Base-by-base conservation (phyloP, 768 basidiomycete genomes). In the Hortiboletus campestris region DNA sequence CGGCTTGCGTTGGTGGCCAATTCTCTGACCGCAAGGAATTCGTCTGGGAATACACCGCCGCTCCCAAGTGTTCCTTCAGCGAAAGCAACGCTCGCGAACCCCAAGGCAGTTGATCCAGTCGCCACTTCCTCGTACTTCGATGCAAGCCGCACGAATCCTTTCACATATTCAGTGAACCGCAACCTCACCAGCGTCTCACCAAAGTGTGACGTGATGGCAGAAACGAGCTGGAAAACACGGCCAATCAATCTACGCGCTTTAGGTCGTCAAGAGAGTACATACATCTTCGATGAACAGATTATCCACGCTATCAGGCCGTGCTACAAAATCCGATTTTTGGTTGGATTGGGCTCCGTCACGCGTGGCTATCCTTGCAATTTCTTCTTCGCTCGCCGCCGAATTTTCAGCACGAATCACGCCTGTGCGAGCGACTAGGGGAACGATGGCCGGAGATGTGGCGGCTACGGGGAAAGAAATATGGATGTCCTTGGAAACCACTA, bases 281-380 rank as follows among this genome's bases (percentile, higher is more conserved):
- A 96, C 95, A 64, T 98, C 96, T 49, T 98, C 95, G 60, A 98
- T 91, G 73, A 98, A 98, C 16, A 88, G 60, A 64, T 86, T 91
- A 62, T 98, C 95, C 7, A 83, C 75, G 50, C 74, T 81, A 60
- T 89, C 86, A 17, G 77, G 64, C 55, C 83, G 89, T 45, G 78
- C 78, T 8, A 75, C 66, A 47, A 78, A 80, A 55, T 88, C 86
- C 11, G 75, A 74, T 63, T 80, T 86, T 41, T 76, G 71, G 16
- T 63, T 63, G 20, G 84, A 80, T 48, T 84, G 84, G 63, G 79
- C 86, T 41, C 77, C 75, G 52, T 74, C 73, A 40, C 70, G 71
- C n/a, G 70, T 71, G n/a, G 71, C 63, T 54, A 76, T 67, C 31
- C 85, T 80, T n/a, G 76, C 78, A n/a, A 84, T 74, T 46, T 90